Percentiles rank a stretch among this genome's conserved stretches.
phyloP scores from a whole-genome alignment of 2,329 filamentous ascomycete genomes.

The Xylariaceae sp. region DNA sequence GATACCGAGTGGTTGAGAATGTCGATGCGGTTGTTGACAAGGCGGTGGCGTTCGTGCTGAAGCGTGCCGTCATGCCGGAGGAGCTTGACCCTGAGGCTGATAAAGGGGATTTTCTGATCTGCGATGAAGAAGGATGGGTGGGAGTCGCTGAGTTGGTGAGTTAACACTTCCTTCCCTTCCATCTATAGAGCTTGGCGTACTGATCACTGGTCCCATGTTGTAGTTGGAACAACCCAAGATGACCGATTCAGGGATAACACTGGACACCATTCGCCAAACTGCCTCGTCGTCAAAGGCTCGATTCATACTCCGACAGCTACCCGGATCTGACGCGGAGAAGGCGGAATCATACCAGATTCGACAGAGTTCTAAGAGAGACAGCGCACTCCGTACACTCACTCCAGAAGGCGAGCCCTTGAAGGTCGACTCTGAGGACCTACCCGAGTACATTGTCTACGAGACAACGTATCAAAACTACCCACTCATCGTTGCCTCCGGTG shows the following conservation, averaged over 20 bases:
- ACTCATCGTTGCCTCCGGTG: constrained; percentile 37
- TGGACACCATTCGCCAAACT: constrained; percentile 35
- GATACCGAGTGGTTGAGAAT: constrained; percentile 40
- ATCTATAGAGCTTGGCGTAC: not conserved
- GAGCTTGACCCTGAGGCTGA: constrained; percentile 34
- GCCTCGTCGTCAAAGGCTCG: constrained; percentile 36
- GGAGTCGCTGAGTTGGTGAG: constrained; percentile 37
- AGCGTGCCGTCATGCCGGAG: constrained; percentile 35
- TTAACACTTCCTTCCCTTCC: constrained; percentile 5
- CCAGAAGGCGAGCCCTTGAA: constrained; percentile 32
- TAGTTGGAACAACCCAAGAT: constrained; percentile 36
- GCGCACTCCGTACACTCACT: constrained; percentile 23
- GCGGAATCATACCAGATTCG: constrained; percentile 35
- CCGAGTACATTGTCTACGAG: constrained; percentile 41
- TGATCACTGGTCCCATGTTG: constrained; percentile 4
- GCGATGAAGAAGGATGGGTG: constrained; percentile 39
- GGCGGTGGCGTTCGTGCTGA: constrained; percentile 39
- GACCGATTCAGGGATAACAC: constrained; percentile 32
- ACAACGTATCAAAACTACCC: constrained; percentile 43
- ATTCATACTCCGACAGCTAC: constrained; percentile 32
- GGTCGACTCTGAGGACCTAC: constrained; percentile 33
- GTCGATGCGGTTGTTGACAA: constrained; percentile 38
- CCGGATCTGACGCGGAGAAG: constrained; percentile 23
- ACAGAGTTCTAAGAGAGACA: constrained; percentile 30
- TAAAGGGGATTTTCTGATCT: constrained; percentile 31